Evolutionary conservation across 2,329 filamentous ascomycete species (phyloP), one percentile per base, ranked within the genome.

Genomic region (Chalaropsis thielavioides): DNA sequence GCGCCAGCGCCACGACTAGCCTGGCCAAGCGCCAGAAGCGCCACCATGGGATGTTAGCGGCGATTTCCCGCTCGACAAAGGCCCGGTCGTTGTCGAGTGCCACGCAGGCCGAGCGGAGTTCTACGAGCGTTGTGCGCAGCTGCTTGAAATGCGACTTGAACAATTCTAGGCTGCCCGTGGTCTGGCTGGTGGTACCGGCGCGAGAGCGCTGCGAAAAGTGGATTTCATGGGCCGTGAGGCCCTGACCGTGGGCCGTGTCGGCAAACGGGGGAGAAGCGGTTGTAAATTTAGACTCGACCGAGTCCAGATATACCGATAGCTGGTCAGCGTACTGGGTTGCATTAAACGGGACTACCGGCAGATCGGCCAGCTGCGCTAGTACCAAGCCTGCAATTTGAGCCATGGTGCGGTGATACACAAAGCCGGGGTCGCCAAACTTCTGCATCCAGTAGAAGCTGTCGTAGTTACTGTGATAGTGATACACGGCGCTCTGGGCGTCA

Each of bases 371-470:
- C 68, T 83, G 81, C 3, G 83, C 83, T 0, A 84, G 77, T 24
- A 85, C 75, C 51, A 89, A 72, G 19, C 81, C 83, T 56, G 87
- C 79, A 13, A 92, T 73, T 72, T 88, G 86, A 1, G 87, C 80
- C 76, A 85, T 82, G 60, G 86, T 78, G 67, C 79, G 73, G 73
- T 90, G 88, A 71, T 90, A 89, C 58, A 80, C 76, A 65, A 84
- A 86, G 24, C 79, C 81, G 1, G 79, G 79, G 70, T 96, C 92
- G 51, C 89, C 90, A 68, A 83, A 94, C 27, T 81, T 82, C 64
- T 85, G 81, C 89, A 95, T 95, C 91, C 92, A 96, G 74, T 87
- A 79, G 74, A 91, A 94, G 71, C 85, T 90, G 73, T 95, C 91
- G 74, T 95, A 95, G 77, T 96, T 95, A 73, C 86, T 87, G 76